Percentiles rank a stretch among this genome's conserved stretches.
phyloP scores from a whole-genome alignment of 805 yeast genomes.

The Saturnispora saitoi region DNA sequence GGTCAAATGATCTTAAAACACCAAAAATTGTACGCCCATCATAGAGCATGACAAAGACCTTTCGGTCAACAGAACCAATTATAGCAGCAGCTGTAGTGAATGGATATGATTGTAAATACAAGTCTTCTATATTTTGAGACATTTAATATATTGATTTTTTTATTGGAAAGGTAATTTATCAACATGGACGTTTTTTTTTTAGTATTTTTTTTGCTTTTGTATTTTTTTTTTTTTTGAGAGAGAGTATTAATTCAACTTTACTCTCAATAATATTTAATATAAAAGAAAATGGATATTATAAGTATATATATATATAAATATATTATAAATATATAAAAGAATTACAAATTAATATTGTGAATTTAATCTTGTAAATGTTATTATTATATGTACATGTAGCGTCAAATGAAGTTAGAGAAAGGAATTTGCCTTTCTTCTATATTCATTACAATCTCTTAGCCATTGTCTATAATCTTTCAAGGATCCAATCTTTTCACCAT shows the following conservation, averaged over 20 bases:
- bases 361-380: no score
- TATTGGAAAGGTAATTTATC: no score
- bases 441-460: slow-evolving; percentile 92
- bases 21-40: slow-evolving; percentile 89
- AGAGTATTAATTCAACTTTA: no score
- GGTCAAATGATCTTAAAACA: slow-evolving; percentile 89
- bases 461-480: slow-evolving; percentile 84
- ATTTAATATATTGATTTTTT: no score
- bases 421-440: slow-evolving; percentile 71
- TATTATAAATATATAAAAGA: neutral
- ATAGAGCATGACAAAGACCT: slow-evolving; percentile 72
- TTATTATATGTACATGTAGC: neutral
- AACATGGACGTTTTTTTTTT: no score
- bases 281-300: neutral
- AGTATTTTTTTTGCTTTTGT: no score
- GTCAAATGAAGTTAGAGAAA: slow-evolving; percentile 38
- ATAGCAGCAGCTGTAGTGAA: slow-evolving; percentile 88
- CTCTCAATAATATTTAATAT: no score
- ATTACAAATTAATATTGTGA: no score
- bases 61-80: slow-evolving; percentile 75
- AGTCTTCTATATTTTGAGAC: slow-evolving; percentile 30
- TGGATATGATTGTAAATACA: slow-evolving; percentile 71
- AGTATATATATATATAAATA: neutral
- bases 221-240: no score
- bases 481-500: slow-evolving; percentile 91